Evolutionary conservation across 805 yeast genomes (phyloP).

Genomic region (Komagataella pseudopastoris): DNA sequence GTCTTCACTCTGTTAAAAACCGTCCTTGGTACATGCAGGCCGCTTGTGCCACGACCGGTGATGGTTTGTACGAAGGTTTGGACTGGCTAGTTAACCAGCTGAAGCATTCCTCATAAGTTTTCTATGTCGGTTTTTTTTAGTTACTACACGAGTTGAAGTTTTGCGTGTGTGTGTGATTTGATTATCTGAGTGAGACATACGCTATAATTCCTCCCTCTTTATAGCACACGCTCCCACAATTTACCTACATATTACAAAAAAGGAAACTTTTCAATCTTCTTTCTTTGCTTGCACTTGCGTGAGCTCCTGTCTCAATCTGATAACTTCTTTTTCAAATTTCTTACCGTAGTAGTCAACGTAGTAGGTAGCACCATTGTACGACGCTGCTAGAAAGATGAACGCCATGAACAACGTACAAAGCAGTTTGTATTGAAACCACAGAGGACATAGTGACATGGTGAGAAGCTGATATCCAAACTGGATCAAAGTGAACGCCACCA

Average conservation of each 20-base stretch:
- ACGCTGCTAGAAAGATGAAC: slow-evolving; percentile 64
- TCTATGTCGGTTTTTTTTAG: background rate
- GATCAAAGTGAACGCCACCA: slow-evolving; percentile 69
- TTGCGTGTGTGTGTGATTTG: background rate
- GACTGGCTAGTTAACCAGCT: slow-evolving; percentile 92
- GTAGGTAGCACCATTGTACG: slow-evolving; percentile 91
- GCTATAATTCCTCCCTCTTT: background rate
- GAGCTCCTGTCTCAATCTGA: slow-evolving; percentile 58
- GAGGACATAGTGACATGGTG: slow-evolving; percentile 81
- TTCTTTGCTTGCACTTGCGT: slow-evolving; percentile 32
- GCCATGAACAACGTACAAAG: slow-evolving; percentile 58
- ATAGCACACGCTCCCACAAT: background rate
- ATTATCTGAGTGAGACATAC: background rate
- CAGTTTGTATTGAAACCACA: slow-evolving; percentile 65
- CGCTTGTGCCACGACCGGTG: slow-evolving; percentile 98
- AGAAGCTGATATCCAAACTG: slow-evolving; percentile 79
- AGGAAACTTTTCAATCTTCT: background rate
- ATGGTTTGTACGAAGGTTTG: slow-evolving; percentile 94
- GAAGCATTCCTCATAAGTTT: slow-evolving; percentile 40
- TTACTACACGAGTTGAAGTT: background rate
- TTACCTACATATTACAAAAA: background rate
- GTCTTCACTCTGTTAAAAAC: slow-evolving; percentile 93
- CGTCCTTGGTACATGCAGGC: slow-evolving; percentile 99
- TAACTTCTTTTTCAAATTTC: slow-evolving; percentile 77
- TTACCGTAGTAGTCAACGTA: slow-evolving; percentile 88